phyloP scores from a whole-genome alignment of 2,329 filamentous ascomycete species.

The Fusarium vanettenii region DNA sequence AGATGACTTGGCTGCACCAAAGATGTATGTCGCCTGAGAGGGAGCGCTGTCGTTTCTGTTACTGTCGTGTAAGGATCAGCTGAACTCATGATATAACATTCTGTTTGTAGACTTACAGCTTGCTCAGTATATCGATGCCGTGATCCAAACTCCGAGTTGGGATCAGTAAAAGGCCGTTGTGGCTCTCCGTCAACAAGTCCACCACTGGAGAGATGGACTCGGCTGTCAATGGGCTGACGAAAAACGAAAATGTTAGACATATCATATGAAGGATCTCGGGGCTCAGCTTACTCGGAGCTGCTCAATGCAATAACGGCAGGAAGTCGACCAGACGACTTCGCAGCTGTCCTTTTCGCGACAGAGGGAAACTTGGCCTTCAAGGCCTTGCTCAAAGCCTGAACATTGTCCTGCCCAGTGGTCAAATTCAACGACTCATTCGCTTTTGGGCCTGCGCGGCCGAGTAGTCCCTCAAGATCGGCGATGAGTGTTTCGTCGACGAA shows the following conservation, averaged over 20 bases:
- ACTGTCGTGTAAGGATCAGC: background rate
- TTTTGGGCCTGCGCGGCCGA: background rate
- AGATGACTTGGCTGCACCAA: background rate
- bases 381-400: background rate
- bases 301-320: background rate
- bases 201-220: background rate
- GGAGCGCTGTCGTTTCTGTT: background rate
- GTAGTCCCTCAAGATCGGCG: background rate
- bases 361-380: background rate
- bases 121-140: background rate
- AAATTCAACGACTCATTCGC: background rate
- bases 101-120: background rate
- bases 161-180: background rate
- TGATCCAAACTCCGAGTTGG: background rate
- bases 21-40: background rate
- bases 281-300: background rate
- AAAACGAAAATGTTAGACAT: background rate
- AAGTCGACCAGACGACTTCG: background rate
- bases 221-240: background rate
- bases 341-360: background rate
- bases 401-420: background rate
- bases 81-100: background rate
- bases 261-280: fast-evolving
- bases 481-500: background rate
- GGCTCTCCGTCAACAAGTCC: background rate